Base-by-base conservation (phyloP, 352 stramenopile genomes). In the Saprolegnia diclina region DNA sequence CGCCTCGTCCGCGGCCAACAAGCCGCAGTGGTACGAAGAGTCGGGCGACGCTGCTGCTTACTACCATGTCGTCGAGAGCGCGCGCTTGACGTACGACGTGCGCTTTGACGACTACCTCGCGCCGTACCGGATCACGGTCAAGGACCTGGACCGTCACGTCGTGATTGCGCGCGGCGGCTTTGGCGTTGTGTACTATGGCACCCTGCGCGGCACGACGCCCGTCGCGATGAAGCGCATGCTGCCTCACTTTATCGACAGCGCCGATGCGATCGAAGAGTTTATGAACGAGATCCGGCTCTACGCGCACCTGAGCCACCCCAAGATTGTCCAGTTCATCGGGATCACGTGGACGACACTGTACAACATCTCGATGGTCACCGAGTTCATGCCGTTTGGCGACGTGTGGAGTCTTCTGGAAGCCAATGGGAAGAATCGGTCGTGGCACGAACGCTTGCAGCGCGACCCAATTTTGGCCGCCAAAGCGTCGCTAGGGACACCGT, bases 321-420 rank as follows among this genome's bases (percentile, higher is more conserved):
- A 83, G 64, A 77, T 94, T 42, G 73, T 94, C 72, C 76, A 88
- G 71, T 94, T 90, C 73, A 79, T 87, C 14, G 86, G 86, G 44
- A 80, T 83, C 19, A 84, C 82, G n/a, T 85, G 77, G 79, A 72
- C 79, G 2, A 66, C 72, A 21, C 40, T 80, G 7, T 59, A 73
- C 10, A 72, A 87, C 56, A 48, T 87, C 4, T 79, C 76, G 53
- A 22, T 72, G n/a, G 54, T 76, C 4, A 67, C 32, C 32, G 62
- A 73, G 65, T 72, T 64, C 45, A 72, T 74, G 64, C 29, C 57
- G 26, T 21, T 26, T 6, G 57, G 57, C 9, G 61, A 67, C 32
- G 61, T 67, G 3, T 67, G 61, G 61, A 56, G 38, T 37, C 10
- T 67, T 22, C 19, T 67, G 35, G 61, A 54, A 45, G 40, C 38